Evolutionary conservation across 768 basidiomycete species (phyloP), one percentile per base, ranked within the genome.

Genomic region (Mrakia blollopis): DNA sequence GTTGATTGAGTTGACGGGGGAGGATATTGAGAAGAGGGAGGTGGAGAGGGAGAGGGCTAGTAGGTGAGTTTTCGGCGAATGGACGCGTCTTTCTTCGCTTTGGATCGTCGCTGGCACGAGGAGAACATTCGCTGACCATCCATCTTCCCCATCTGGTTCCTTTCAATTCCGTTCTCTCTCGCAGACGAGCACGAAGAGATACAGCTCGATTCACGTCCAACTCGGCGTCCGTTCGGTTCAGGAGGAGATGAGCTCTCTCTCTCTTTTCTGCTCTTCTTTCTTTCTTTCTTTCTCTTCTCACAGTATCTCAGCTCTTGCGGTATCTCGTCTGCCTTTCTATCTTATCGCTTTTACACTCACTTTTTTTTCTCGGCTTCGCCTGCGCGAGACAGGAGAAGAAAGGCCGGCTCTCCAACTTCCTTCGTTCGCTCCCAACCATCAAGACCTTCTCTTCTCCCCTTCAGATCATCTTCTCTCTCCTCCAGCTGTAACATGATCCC

Each of bases 21-120:
- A 98, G 84, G 97, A 99, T 83, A 90, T 98, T 76, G 95, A 95
- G 83, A 86, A 89, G 84, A 88, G 92, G 81, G 94, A 97, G 85
- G 85, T 91, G 61, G 94, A 95, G 85, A 88, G 89, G 82, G 94
- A 92, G 85, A 85, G 93, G 77, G 91, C 92, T 0, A 92, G 62
- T 21, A 32, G 77, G 79, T 71, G 25, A 50, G 63, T 77, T 44
- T n/a, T n/a, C 54, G 23, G 5, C 54, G 18, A 18, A n/a, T 60
- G 1, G 8, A 28, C 60, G 10, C 13, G 25, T 63, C 39, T 47
- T 37, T 16, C 28, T 16, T 44, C 14, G 11, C 21, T 18, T 7
- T 2, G 7, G 9, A 7, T 16, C 44, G 39, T 9, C 44, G 9
- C 13, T 14, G 44, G 9, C 44, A 41, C n/a, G n/a, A n/a, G n/a